Evolutionary conservation across 176 grass and related monocot genomes (phyloP), one percentile per base, ranked within the genome.

Genomic region (Avena atlantica): DNA sequence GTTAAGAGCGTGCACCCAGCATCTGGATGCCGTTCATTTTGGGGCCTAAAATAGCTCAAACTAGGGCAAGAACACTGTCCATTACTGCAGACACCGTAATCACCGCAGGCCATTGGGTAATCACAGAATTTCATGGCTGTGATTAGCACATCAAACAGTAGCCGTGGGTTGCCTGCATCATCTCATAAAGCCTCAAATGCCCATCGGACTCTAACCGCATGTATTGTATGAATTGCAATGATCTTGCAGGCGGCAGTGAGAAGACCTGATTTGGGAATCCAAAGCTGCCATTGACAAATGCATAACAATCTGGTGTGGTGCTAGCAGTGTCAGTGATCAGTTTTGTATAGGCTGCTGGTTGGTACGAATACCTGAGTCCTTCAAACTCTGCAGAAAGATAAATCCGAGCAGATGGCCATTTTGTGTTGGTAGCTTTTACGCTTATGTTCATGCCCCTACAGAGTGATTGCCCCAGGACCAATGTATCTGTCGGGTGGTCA

Each of bases 401-500:
- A 79, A 60, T 79, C 79, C 12, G 74, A 51, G 45, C 45, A 51
- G 71, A 74, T 51, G 45, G 45, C 45, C n/a, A 74, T 50, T 74
- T 74, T 74, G 71, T 51, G 21, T 74, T 74, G 12, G 71, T 51
- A 3, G 71, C 21, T 74, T 27, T 74, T 27, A 51, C 21, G 1
- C 71, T 74, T 27, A 74, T 27, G 57, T 53, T 12, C 78, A 59
- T 78, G 9, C 78, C 6, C 48, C 12, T 52, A 9, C 67, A 85
- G 45, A 93, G 88, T 37, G 68, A 52, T 75, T 93, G 91, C 8
- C 80, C 73, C 5, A 82, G 49, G 40, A 93, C 44, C 60, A 93
- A 70, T 15, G 91, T 88, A 74, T 93, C 91, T 6, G 80, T 85
- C 6, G 91, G 91, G 76, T 88, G 25, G 19, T 90, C 42, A 58